Conservation (phyloP, 805 yeast species). For the Saturnispora bothae region DNA sequence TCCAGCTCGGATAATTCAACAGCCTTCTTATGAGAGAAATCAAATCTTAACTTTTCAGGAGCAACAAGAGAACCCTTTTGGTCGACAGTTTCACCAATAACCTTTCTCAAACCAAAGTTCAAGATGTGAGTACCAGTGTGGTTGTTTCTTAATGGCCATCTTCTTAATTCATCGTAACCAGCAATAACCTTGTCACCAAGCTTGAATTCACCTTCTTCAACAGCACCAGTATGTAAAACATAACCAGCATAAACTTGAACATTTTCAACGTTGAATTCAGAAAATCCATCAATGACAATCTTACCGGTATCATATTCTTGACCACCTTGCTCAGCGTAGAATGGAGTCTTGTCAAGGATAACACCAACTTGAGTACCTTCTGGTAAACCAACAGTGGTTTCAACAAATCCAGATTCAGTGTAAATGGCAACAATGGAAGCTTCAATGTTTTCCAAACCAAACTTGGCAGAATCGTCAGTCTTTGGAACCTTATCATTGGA, state of each 20-base stretch:
- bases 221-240: conserved; percentile 85
- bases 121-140: conserved; percentile 97
- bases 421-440: conserved; percentile 65
- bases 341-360: conserved; percentile 79
- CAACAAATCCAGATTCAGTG: conserved; percentile 60
- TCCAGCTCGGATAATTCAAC: conserved; percentile 60
- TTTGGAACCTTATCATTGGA: conserved; percentile 50
- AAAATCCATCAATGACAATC: conserved; percentile 74
- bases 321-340: conserved; percentile 99
- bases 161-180: conserved; percentile 82
- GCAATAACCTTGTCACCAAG: conserved; percentile 70
- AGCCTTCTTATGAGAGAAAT: conserved; percentile 88
- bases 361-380: conserved; percentile 59
- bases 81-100: conserved; percentile 78
- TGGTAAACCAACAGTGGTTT: conserved; percentile 27
- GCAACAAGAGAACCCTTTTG: conserved; percentile 97
- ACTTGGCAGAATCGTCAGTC: conserved; percentile 78
- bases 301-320: conserved; percentile 95
- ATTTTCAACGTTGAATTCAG: conserved; percentile 84
- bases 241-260: conserved; percentile 92
- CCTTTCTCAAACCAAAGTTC: conserved; percentile 78
- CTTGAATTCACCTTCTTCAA: conserved; percentile 64
- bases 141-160: conserved; percentile 94
- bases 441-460: conserved; percentile 56
- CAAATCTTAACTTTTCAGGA: conserved; percentile 91